phyloP scores from a whole-genome alignment of 768 basidiomycete species.

The Symmetrospora coprosmae region DNA sequence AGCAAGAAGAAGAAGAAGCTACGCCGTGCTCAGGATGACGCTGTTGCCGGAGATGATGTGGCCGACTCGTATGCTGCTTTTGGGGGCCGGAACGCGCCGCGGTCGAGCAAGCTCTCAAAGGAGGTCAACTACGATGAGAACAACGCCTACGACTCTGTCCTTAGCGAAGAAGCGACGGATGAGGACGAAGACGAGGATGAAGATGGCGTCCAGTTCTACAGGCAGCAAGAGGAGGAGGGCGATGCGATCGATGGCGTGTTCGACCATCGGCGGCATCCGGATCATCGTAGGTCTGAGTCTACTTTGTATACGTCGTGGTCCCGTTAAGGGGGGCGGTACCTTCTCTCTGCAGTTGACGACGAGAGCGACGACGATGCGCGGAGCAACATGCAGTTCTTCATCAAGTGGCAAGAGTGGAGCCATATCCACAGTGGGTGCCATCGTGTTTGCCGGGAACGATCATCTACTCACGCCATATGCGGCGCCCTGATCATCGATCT shows the following conservation, averaged over 20 bases:
- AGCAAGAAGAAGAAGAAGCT: slow-evolving; percentile 14
- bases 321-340: slow-evolving; percentile 45
- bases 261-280: slow-evolving; percentile 71
- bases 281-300: slow-evolving; percentile 41
- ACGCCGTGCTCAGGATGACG: not conserved
- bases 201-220: slow-evolving; percentile 2
- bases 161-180: slow-evolving; percentile 28
- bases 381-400: slow-evolving; percentile 54
- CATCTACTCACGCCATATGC: not conserved
- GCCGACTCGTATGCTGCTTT: slow-evolving; percentile 19
- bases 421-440: slow-evolving; percentile 54
- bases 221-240: slow-evolving; percentile 19
- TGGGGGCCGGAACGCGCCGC: slow-evolving; percentile 8
- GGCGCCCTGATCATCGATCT: too few relatives aligned
- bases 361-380: slow-evolving; percentile 26
- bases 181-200: slow-evolving; percentile 30
- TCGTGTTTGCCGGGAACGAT: not conserved
- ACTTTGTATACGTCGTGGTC: slow-evolving; percentile 31
- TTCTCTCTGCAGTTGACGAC: slow-evolving; percentile 13
- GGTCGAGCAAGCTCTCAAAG: not conserved
- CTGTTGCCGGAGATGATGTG: not conserved
- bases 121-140: slow-evolving; percentile 13
- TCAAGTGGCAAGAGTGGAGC: slow-evolving; percentile 98
- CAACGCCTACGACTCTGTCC: slow-evolving; percentile 19
- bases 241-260: slow-evolving; percentile 85